Conservation (phyloP, 345 rosid genomes). For the Reutealis trisperma region DNA sequence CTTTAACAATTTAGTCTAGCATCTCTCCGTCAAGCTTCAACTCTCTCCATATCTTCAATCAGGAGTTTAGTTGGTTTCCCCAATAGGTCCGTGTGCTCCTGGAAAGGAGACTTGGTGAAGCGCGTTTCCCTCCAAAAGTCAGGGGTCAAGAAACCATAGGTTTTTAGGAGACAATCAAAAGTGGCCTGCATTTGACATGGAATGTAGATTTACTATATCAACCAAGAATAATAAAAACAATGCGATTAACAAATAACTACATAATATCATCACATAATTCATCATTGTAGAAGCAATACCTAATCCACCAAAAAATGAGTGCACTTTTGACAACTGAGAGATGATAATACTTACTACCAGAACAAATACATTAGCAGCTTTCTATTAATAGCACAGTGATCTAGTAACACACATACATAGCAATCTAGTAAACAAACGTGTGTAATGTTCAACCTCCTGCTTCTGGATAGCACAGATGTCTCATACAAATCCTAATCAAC, state of each 20-base stretch:
- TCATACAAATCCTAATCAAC: too few species aligned
- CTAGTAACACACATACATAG: too few species aligned
- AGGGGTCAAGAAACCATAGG: conserved; percentile 77
- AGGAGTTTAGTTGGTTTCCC: conserved; percentile 44
- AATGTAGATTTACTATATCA: not conserved
- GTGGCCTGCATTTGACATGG: conserved; percentile 47
- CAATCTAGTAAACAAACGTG: too few species aligned
- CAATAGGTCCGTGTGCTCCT: conserved; percentile 56
- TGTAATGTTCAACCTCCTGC: too few species aligned
- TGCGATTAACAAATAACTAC: not conserved
- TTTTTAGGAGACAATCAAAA: conserved; percentile 64
- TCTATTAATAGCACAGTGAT: too few species aligned
- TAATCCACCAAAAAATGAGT: too few species aligned
- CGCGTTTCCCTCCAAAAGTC: conserved; percentile 74
- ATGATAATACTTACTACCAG: too few species aligned
- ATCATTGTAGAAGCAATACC: not conserved
- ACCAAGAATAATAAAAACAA: not conserved
- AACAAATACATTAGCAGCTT: too few species aligned
- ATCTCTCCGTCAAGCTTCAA: conserved; percentile 24
- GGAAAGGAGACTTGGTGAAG: conserved; percentile 23
- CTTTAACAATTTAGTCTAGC: not conserved
- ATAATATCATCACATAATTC: not conserved
- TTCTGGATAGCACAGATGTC: too few species aligned
- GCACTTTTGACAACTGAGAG: too few species aligned
- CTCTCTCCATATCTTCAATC: conserved; percentile 32